Evolutionary conservation across 2,329 filamentous ascomycete genomes (phyloP), one percentile per base, ranked within the genome.

Genomic region (Ilyonectria robusta): DNA sequence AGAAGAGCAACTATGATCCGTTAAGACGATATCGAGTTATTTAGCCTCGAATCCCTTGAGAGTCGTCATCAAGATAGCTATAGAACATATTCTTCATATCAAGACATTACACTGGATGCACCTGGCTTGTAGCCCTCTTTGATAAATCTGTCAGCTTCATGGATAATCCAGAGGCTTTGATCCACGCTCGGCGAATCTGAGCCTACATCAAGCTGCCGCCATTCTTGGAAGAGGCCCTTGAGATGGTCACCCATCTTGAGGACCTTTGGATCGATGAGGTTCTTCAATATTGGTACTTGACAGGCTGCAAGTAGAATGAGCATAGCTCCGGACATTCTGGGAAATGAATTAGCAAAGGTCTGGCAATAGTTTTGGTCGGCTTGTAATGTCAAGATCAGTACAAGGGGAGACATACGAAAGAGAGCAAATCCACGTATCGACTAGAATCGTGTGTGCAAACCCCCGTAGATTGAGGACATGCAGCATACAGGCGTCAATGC

Each of bases 401-500:
- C n/a, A 4, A 40, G 4, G 2, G 19, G 3, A 13, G 3, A 79
- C 83, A 73, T 76, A 87, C 85, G 84, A 87, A 0, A 88, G 70
- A 0, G 85, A 85, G 51, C 86, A 88, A 23, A 87, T 87, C 86
- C 86, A 88, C 0, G 85, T 86, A 69, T 88, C 86, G 1, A 87
- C 81, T 37, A 88, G 73, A 0, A 87, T 81, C 0, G 86, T 88
- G 54, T 88, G 86, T 0, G 82, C 78, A 61, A 85, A 86, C 0
- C 82, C 82, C 23, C 83, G 72, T 4, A 87, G 67, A 44, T 87
- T 86, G 46, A 85, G 73, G 0, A 86, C 84, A 58, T 87, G 85
- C 44, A 86, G 67, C 15, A 84, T 70, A 35, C 84, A 86, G 0
- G 85, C 83, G 59, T 86, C 83, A 0, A 87, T 74, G 44, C 84